Evolutionary conservation across 148 eudicot species (phyloP), one percentile per base, ranked within the genome.

Genomic region (Diospyros kaki): DNA sequence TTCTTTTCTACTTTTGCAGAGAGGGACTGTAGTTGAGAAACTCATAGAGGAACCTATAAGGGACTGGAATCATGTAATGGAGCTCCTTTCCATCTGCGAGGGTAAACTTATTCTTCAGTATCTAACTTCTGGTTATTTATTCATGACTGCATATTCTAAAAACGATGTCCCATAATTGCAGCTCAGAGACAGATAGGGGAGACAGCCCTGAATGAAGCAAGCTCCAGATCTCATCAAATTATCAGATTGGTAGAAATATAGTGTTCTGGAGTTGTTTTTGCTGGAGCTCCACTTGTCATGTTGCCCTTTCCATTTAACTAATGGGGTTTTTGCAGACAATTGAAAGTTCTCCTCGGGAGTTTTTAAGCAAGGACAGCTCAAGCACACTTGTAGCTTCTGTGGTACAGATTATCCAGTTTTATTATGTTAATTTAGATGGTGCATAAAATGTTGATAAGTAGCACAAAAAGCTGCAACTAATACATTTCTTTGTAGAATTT

Each of bases 141-240:
- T 48, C 10, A 3, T 74, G 56, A 39, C 14, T 61, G 41, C 45
- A 64, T 66, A 62, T 73, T 75, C 58, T 15, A 55, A 65, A 51
- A 50, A 41, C 66, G 1, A 13, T 66, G 56, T 56, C 78, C 64
- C 42, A 79, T 67, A 63, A 12, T 81, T 88, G 85, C 94, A 95
- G 99, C 97, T 78, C 98, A 96, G 82, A 89, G 99, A 80, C 99
- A 93, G 85, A 91, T 83, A 72, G 98, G 97, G 44, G 98, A 96
- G 78, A 93, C 99, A 55, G 82, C 84, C 65, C 89, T 89, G 55
- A 93, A 96, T 73, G 98, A 93, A 82, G 82, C 86, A 65, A 96
- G 99, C 84, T 93, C 98, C 48, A 84, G 97, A 89, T 96, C 99
- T 75, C 99, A 96, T 80, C 99, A 96, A 85, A 91, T 96, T 66